A percentile compares a stretch with the other conserved stretches of the same genome.
These are phyloP conservation scores for Sporothrix mexicana DNA, from an alignment of 2,329 filamentous ascomycete species.

Conservation along the genomic window DNA sequence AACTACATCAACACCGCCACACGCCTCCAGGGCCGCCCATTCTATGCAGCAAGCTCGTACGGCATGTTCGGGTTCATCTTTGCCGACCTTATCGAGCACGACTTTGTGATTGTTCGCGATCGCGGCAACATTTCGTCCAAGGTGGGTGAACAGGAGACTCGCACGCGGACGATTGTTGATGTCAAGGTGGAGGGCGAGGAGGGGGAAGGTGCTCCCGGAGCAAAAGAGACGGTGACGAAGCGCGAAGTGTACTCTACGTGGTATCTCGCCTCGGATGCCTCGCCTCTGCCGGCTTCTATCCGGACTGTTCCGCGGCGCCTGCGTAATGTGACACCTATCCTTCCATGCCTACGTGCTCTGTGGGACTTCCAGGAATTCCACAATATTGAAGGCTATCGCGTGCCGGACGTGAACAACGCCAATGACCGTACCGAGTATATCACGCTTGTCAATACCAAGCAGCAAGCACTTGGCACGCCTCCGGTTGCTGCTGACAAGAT, in stretches of 20 bases:
- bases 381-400: slow-evolving; percentile 56
- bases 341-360: slow-evolving; percentile 85
- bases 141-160: slow-evolving; percentile 66
- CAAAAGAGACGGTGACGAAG: slow-evolving; percentile 81
- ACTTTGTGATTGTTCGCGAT: slow-evolving; percentile 86
- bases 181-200: slow-evolving; percentile 74
- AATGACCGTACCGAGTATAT: slow-evolving; percentile 79
- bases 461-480: slow-evolving; percentile 74
- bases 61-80: slow-evolving; percentile 96
- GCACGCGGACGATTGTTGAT: slow-evolving; percentile 75
- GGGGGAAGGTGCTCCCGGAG: slow-evolving; percentile 41
- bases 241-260: slow-evolving; percentile 89
- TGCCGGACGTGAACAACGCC: slow-evolving; percentile 49
- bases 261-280: slow-evolving; percentile 78
- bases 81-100: slow-evolving; percentile 86
- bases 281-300: slow-evolving; percentile 73
- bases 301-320: slow-evolving; percentile 70
- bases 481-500: slow-evolving; percentile 74
- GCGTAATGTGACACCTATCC: slow-evolving; percentile 77
- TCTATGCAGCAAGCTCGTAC: slow-evolving; percentile 87
- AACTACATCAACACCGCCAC: slow-evolving; percentile 85
- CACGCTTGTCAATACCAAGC: slow-evolving; percentile 75
- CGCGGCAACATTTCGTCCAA: slow-evolving; percentile 74
- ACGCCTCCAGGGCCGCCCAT: slow-evolving; percentile 76
- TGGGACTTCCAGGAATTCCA: slow-evolving; percentile 80